These are phyloP conservation scores for Argentina anserina DNA, from an alignment of 306 rosid species.

Conservation along the genomic window DNA sequence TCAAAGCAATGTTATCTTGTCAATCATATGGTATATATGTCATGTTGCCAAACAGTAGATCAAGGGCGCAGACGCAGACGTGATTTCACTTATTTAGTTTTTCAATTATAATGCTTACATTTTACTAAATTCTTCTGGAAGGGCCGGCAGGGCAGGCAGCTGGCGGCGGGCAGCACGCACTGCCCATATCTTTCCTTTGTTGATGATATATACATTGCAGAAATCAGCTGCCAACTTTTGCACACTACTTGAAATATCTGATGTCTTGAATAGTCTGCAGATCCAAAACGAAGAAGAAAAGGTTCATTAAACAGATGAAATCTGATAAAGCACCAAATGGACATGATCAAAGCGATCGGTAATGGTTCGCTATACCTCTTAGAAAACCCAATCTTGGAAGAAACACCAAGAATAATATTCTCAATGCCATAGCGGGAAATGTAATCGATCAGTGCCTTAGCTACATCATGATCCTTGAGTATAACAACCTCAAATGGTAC, in stretches of 20 bases:
- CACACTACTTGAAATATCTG: conserved; percentile 25
- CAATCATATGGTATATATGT: too few relatives aligned
- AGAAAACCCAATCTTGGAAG: conserved; percentile 28
- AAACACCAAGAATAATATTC: conserved; percentile 32
- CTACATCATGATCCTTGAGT: conserved; percentile 33
- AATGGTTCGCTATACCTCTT: conserved; percentile 1
- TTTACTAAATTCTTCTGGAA: background rate
- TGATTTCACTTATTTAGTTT: background rate
- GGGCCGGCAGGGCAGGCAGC: background rate
- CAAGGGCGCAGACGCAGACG: background rate
- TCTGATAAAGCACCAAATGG: background rate
- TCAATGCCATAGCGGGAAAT: conserved; percentile 21
- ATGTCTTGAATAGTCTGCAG: conserved; percentile 33
- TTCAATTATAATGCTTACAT: background rate
- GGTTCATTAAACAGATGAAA: background rate
- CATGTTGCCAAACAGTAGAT: background rate
- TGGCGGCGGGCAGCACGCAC: conserved; percentile 19
- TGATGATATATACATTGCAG: conserved; percentile 32
- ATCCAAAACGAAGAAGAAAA: background rate
- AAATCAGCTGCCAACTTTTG: conserved; percentile 32
- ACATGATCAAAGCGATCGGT: background rate
- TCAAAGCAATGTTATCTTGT: too few relatives aligned
- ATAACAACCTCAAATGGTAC: conserved; percentile 34
- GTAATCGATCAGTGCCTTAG: conserved; percentile 27
- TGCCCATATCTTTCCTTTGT: conserved; percentile 28